Evolutionary conservation across 106 monocot genomes (phyloP), one percentile per base, ranked within the genome.

Genomic region (Acorus gramineus): DNA sequence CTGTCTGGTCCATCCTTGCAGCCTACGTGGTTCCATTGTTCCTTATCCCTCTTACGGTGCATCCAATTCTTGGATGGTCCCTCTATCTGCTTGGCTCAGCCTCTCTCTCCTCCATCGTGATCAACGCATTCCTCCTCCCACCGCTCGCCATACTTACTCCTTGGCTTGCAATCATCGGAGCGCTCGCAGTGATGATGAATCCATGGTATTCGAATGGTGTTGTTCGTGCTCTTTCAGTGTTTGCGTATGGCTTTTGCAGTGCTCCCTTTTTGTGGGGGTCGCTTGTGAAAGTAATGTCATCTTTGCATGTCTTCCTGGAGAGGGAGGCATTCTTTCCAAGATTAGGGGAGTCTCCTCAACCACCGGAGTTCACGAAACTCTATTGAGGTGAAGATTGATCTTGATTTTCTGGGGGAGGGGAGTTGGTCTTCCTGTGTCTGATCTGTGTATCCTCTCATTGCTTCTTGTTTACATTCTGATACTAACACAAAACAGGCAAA

Each of bases 191-290:
- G 61, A 83, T 89, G 88, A 85, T 85, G 42, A 83, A 48, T 56
- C 93, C 93, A 2, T 93, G 88, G 93, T 89, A 93, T 64, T 64
- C 85, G 0, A 69, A 83, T 65, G 93, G 93, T 10, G 69, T 93
- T 10, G 76, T 83, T 4, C 74, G 93, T 56, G 93, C 83, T 6
- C 62, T 93, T 51, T 57, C 66, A 4, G 43, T 93, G 66, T 74
- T 79, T 54, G 80, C 44, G 3, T 93, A 93, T 11, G 71, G 83
- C 8, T 83, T 85, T 53, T 72, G 78, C 57, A 62, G 64, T 12
- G 82, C 93, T 0, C 93, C 93, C 2, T 69, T 89, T 53, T 43
- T 79, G 13, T 89, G 93, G 93, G 78, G 52, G 2, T 77, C 83
- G 0, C 46, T 85, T 65, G 52, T 45, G 50, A 93, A 74, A 67